Conservation (phyloP, 148 eudicot genomes). For the Nyssa sinensis region DNA sequence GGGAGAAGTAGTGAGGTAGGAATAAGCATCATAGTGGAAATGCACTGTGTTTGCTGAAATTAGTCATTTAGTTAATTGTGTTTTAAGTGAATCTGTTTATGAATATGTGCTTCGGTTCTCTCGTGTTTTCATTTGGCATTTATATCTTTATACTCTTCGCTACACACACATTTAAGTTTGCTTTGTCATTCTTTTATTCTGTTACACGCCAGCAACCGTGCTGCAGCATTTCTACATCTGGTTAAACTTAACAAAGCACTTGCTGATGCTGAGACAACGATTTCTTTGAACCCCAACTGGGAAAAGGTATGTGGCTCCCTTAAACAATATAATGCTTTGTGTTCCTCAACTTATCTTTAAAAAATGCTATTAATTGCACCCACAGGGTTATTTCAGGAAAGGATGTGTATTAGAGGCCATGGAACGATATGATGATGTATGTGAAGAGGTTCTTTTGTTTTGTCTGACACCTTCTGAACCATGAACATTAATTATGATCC, state of each 20-base stretch:
- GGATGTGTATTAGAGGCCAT: conserved; percentile 93
- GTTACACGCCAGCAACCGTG: conserved; percentile 72
- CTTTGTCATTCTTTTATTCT: conserved; percentile 12
- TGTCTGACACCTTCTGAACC: background rate
- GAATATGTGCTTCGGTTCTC: background rate
- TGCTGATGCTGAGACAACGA: conserved; percentile 90
- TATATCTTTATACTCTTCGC: conserved; percentile 11
- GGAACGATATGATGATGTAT: conserved; percentile 88
- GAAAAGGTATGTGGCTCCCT: conserved; percentile 63
- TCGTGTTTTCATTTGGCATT: background rate
- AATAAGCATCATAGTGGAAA: background rate
- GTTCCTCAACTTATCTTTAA: background rate
- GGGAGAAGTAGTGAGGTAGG: background rate
- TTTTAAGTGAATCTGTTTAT: background rate
- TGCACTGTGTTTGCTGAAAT: background rate
- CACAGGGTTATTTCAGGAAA: conserved; percentile 95
- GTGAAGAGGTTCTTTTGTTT: background rate
- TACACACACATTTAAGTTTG: background rate
- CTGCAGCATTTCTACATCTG: conserved; percentile 94
- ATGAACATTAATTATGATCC: background rate
- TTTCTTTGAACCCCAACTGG: conserved; percentile 80
- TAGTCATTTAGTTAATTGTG: background rate
- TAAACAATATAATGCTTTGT: background rate
- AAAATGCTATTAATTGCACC: conserved; percentile 16
- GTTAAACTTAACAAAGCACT: conserved; percentile 91